Conservation (phyloP, 805 yeast genomes). For the Candida awuae region DNA sequence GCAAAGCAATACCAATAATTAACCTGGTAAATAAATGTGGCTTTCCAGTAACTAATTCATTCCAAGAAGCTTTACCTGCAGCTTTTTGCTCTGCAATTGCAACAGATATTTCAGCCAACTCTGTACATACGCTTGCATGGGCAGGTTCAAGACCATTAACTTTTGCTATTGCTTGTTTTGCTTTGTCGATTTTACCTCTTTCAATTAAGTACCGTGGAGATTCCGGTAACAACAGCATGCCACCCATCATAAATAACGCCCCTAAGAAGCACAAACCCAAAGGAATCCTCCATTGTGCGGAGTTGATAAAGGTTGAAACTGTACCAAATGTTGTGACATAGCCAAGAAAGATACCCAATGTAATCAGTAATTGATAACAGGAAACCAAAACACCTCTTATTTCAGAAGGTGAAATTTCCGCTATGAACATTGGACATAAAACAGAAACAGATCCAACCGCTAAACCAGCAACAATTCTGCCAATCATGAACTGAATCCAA, state of each 20-base stretch:
- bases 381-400: constrained; percentile 63
- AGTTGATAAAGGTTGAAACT: constrained; percentile 35
- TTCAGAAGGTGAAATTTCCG: constrained; percentile 60
- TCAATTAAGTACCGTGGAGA: constrained; percentile 55
- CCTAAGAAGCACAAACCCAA: constrained; percentile 40
- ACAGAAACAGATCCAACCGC: constrained; percentile 47
- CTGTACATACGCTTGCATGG: constrained; percentile 44
- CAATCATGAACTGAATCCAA: constrained; percentile 57
- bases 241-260: constrained; percentile 39
- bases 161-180: constrained; percentile 43
- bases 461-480: constrained; percentile 47
- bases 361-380: constrained; percentile 58
- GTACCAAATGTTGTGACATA: constrained; percentile 58
- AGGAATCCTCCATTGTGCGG: constrained; percentile 59
- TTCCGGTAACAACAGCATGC: constrained; percentile 56
- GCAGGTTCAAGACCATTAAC: constrained; percentile 48
- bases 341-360: constrained; percentile 62
- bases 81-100: constrained; percentile 51
- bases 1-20: constrained; percentile 47
- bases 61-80: constrained; percentile 60
- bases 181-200: constrained; percentile 39
- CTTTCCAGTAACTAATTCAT: constrained; percentile 49
- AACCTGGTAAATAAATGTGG: constrained; percentile 51
- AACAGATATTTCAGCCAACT: constrained; percentile 44
- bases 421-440: constrained; percentile 46